phyloP scores from a whole-genome alignment of 1,284 basidiomycete genomes.

The Malassezia vespertilionis region DNA sequence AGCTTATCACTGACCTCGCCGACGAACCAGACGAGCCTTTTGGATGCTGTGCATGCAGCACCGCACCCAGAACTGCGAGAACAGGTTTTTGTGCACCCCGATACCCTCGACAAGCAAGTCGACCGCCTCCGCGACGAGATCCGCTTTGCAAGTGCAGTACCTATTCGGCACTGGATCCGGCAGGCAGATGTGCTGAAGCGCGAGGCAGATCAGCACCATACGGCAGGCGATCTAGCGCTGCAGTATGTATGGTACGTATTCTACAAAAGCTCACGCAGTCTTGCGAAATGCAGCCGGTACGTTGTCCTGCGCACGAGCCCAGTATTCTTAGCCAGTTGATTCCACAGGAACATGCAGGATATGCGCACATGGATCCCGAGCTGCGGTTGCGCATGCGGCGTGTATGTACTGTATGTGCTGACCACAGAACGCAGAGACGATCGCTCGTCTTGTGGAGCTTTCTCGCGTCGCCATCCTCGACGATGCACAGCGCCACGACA shows the following conservation, averaged over 20 bases:
- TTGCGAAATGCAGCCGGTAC: conserved; percentile 18
- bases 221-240: conserved; percentile 5
- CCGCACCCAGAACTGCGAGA: not conserved
- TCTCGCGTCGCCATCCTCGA: conserved; percentile 8
- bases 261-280: conserved; percentile 10
- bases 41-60: too few species aligned
- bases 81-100: not conserved
- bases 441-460: conserved; percentile 2
- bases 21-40: conserved; percentile 10
- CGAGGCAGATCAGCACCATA: conserved; percentile 14
- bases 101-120: conserved; percentile 7
- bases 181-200: conserved; percentile 12
- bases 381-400: not conserved
- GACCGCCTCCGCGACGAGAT: not conserved
- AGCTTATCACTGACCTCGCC: conserved; percentile 8
- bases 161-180: conserved; percentile 14
- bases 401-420: conserved; percentile 5
- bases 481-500: not conserved
- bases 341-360: conserved; percentile 17
- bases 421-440: conserved; percentile 13
- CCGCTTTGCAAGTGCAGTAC: conserved; percentile 3
- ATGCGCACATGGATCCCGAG: conserved; percentile 9
- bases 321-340: conserved; percentile 22
- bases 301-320: not conserved
- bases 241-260: conserved; percentile 16